Evolutionary conservation across 257 asterid species (phyloP), one percentile per base, ranked within the genome.

Genomic region (Hygrophila difformis): DNA sequence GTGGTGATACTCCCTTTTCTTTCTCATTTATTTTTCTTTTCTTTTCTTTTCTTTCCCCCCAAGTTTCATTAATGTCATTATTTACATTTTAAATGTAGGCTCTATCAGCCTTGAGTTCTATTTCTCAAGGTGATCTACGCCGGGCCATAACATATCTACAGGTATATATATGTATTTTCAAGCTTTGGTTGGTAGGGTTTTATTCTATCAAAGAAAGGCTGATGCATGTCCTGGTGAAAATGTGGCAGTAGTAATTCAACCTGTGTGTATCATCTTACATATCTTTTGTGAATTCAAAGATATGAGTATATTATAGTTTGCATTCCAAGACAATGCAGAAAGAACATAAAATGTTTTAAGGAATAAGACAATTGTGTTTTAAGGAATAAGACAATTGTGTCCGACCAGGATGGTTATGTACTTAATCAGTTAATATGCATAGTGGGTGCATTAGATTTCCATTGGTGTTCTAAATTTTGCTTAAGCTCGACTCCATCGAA

Each of bases 71-170:
- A 20, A 19, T 35, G 31, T 7, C 21, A 12, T 43, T 1, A 13
- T 17, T 21, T 46, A 53, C 54, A 18, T 51, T 37, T n/a, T 29
- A 23, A 43, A 18, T 61, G 56, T 51, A 89, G 96, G 96, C 96
- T 58, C 93, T 85, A 65, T 64, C 88, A 54, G 73, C 94, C 51
- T 70, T 89, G 59, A 82, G 93, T 65, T 70, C 91, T 51, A 85
- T 89, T 57, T 85, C 98, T 10, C 96, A 82, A 68, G 98, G 98
- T 53, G 98, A 89, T 71, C 70, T 89, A 36, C 87, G 94, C 22
- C 84, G 96, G 52, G 98, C 93, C 23, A 89, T 89, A 61, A 85
- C 98, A 38, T 89, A 75, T 71, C 73, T 89, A 53, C 98, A 89
- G 69, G 97, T 88, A 77, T 59, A 29, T 38, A 16, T 18, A 34